A percentile compares a stretch with the other conserved stretches of the same genome.
Conservation (phyloP, 495 filamentous ascomycete species). For the Annulohypoxylon nitens region DNA sequence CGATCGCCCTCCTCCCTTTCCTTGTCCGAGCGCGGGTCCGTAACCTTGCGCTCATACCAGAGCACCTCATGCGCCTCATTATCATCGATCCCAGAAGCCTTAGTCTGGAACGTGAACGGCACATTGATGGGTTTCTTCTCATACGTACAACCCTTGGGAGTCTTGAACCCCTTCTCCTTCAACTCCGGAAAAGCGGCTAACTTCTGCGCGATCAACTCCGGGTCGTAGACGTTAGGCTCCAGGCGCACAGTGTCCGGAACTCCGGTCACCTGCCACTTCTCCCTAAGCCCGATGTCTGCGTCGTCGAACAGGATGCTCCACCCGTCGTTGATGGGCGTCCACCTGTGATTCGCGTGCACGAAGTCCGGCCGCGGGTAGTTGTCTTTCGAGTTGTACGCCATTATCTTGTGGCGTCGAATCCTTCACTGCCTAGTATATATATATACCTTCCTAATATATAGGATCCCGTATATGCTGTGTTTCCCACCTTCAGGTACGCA, state of each 20-base stretch:
- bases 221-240: neutral
- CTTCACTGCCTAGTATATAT: neutral
- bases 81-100: slow-evolving; percentile 67
- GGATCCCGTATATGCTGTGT: neutral
- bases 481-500: neutral
- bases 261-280: slow-evolving; percentile 55
- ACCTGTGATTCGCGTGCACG: slow-evolving; percentile 62
- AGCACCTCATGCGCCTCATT: slow-evolving; percentile 69
- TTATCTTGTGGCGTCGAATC: slow-evolving; percentile 7
- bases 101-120: slow-evolving; percentile 70
- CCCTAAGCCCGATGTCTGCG: slow-evolving; percentile 60
- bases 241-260: slow-evolving; percentile 48
- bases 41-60: slow-evolving; percentile 68
- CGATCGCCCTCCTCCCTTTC: slow-evolving; percentile 53
- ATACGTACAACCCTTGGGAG: slow-evolving; percentile 42
- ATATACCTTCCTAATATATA: too few species aligned
- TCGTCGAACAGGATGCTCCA: slow-evolving; percentile 73
- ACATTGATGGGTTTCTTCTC: slow-evolving; percentile 64
- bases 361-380: slow-evolving; percentile 66
- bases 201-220: slow-evolving; percentile 43
- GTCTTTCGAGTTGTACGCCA: slow-evolving; percentile 52
- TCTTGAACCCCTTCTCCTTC: slow-evolving; percentile 49
- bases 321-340: slow-evolving; percentile 66
- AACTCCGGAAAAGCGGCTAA: slow-evolving; percentile 52
- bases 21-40: slow-evolving; percentile 58